A percentile compares a stretch with the other conserved stretches of the same genome.
These are phyloP conservation scores for Cadophora malorum DNA, from an alignment of 2,329 filamentous ascomycete genomes.

Conservation along the genomic window DNA sequence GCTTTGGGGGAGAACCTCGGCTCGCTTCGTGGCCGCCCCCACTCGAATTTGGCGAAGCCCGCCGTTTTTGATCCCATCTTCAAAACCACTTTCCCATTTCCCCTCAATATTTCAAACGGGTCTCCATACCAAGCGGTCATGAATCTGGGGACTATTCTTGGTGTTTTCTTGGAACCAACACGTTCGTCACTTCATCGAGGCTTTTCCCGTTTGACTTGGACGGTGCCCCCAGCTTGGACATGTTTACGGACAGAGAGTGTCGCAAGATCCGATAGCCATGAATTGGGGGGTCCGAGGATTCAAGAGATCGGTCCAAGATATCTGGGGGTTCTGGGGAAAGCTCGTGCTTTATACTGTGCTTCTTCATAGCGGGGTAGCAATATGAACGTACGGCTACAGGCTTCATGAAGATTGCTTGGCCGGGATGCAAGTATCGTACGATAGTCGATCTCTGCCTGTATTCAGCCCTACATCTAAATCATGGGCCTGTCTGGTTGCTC, in stretches of 20 bases:
- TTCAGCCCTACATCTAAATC: background rate
- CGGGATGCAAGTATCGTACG: constrained; percentile 12
- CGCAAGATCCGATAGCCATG: background rate
- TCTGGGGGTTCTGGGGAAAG: constrained; percentile 15
- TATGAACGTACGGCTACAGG: background rate
- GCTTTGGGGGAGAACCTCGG: constrained; percentile 9
- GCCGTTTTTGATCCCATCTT: background rate
- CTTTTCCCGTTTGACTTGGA: background rate
- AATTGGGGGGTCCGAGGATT: background rate
- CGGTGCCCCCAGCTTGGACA: constrained; percentile 1
- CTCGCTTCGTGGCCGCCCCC: background rate
- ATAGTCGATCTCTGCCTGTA: background rate
- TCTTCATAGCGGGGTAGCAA: background rate
- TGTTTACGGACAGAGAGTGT: background rate
- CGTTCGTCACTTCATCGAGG: background rate
- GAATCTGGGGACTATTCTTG: background rate
- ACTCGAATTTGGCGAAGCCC: background rate
- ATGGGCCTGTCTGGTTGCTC: background rate
- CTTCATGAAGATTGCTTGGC: background rate
- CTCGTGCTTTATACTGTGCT: background rate
- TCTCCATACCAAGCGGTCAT: background rate
- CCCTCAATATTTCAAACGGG: background rate
- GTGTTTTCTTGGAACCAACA: constrained; percentile 1
- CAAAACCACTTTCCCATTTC: background rate
- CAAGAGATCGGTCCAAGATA: background rate